Percentiles rank a stretch among this genome's conserved stretches.
phyloP scores from a whole-genome alignment of 208 protist genomes.

The Dictyostelium gargantuum region DNA sequence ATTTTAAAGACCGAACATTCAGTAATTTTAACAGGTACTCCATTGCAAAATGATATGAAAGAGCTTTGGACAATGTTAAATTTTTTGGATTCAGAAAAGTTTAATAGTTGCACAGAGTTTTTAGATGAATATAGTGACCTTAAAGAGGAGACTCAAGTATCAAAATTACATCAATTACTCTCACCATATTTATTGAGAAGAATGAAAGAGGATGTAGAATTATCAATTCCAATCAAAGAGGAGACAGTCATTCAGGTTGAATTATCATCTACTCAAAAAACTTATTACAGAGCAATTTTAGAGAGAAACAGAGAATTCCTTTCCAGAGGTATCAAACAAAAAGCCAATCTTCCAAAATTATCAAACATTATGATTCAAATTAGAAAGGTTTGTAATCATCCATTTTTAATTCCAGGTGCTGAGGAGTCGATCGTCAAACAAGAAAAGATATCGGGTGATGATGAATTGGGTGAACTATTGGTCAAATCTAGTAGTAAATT shows the following conservation, averaged over 20 bases:
- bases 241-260: conserved; percentile 89
- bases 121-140: conserved; percentile 81
- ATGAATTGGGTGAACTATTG: conserved; percentile 60
- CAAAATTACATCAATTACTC: conserved; percentile 87
- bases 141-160: conserved; percentile 73
- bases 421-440: conserved; percentile 71
- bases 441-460: conserved; percentile 29
- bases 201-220: conserved; percentile 96
- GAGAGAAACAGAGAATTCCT: conserved; percentile 80
- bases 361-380: conserved; percentile 86
- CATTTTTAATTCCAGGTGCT: conserved; percentile 82
- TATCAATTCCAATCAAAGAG: conserved; percentile 95
- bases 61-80: conserved; percentile 96
- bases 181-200: conserved; percentile 94
- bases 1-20: conserved; percentile 42
- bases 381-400: conserved; percentile 88
- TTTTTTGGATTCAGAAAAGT: conserved; percentile 93
- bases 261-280: conserved; percentile 87
- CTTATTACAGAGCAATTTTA: conserved; percentile 87
- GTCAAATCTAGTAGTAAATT: conserved; percentile 80
- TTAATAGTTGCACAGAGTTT: conserved; percentile 79
- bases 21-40: conserved; percentile 88
- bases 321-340: conserved; percentile 1
- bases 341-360: conserved; percentile 68
- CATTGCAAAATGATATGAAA: conserved; percentile 95